Conservation (phyloP, 768 basidiomycete species). For the Peribolospora kevripleyi region DNA sequence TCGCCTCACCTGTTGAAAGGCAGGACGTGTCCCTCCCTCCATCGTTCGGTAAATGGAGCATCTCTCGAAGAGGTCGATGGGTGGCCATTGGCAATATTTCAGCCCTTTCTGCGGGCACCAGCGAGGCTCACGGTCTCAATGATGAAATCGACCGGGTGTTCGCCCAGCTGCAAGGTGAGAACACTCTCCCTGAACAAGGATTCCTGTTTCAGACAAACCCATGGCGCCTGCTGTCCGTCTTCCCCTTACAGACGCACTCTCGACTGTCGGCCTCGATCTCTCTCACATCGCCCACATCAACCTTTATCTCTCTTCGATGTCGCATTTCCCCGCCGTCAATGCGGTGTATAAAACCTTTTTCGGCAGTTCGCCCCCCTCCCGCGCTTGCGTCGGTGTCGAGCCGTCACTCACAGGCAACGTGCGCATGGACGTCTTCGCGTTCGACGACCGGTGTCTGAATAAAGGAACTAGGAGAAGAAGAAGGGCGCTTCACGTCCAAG, state of each 20-base stretch:
- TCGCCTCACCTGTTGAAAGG: too few species aligned
- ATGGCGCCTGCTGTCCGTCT: neutral
- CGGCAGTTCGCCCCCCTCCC: constrained; percentile 70
- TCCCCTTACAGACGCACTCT: constrained; percentile 29
- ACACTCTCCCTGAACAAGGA: neutral
- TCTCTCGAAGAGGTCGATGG: constrained; percentile 31
- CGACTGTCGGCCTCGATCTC: constrained; percentile 27
- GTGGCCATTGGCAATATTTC: constrained; percentile 38
- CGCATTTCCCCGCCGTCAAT: constrained; percentile 54
- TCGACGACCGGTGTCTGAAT: constrained; percentile 16
- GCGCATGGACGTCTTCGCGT: constrained; percentile 62
- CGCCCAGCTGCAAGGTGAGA: constrained; percentile 33
- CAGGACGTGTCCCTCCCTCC: too few species aligned
- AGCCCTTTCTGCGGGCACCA: constrained; percentile 4
- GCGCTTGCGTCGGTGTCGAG: constrained; percentile 73
- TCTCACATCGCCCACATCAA: constrained; percentile 51
- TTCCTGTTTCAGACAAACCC: too few species aligned
- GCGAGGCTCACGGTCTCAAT: neutral
- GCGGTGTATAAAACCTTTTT: constrained; percentile 55
- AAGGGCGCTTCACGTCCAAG: constrained; percentile 73
- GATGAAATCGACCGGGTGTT: constrained; percentile 54
- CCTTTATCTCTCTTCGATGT: constrained; percentile 51
- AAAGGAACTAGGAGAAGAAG: constrained; percentile 23
- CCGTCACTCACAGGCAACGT: constrained; percentile 36
- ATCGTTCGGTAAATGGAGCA: too few species aligned